Conservation (phyloP, 2,329 filamentous ascomycete species). For the Clonostachys chloroleuca region DNA sequence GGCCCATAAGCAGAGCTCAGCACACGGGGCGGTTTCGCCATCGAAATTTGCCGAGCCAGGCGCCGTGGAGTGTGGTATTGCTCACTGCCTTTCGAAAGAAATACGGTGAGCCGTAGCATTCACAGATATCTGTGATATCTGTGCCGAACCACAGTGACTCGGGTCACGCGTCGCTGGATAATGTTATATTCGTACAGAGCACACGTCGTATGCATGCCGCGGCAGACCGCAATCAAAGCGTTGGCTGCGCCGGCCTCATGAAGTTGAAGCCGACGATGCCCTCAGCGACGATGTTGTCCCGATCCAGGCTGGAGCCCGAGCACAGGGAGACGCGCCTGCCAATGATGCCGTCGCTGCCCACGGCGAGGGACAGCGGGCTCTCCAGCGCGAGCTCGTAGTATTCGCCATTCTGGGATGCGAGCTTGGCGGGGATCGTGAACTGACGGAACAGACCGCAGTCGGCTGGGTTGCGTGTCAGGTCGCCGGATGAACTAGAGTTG, state of each 20-base stretch:
- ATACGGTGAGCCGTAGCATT: too few relatives aligned
- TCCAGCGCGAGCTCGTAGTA: constrained; percentile 27
- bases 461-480: constrained; percentile 29
- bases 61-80: too few relatives aligned
- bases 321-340: constrained; percentile 39
- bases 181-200: too few relatives aligned
- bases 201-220: too few relatives aligned
- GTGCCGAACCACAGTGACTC: too few relatives aligned
- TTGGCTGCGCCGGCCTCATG: not conserved
- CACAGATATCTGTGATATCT: too few relatives aligned
- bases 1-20: too few relatives aligned
- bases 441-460: constrained; percentile 37
- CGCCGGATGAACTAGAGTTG: constrained; percentile 28
- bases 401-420: not conserved
- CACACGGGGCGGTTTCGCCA: too few relatives aligned
- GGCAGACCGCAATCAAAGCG: not conserved
- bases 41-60: too few relatives aligned
- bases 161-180: too few relatives aligned
- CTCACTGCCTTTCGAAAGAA: too few relatives aligned
- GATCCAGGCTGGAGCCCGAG: constrained; percentile 12
- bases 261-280: constrained; percentile 47
- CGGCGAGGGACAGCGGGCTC: constrained; percentile 33
- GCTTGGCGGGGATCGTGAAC: constrained; percentile 20
- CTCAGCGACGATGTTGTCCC: constrained; percentile 30
- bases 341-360: constrained; percentile 41